Evolutionary conservation across 2,329 filamentous ascomycete species (phyloP).

Genomic region (Knufia petricola): DNA sequence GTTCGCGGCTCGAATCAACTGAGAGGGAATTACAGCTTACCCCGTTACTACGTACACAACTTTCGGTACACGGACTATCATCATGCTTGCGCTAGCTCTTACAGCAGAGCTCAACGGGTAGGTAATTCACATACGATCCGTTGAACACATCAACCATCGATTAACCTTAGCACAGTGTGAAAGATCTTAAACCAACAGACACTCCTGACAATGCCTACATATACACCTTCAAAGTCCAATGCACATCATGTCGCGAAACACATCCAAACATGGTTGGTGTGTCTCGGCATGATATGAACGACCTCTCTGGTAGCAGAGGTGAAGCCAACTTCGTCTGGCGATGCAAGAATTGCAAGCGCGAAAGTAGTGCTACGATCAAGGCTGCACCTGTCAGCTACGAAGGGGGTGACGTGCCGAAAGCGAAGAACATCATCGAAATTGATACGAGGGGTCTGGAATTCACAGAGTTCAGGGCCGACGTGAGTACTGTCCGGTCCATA

Average conservation of each 20-base stretch:
- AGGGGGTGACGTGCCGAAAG: conserved; percentile 60
- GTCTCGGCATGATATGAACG: conserved; percentile 80
- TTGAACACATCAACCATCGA: background rate
- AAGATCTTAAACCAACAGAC: conserved; percentile 76
- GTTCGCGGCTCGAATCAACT: too few species aligned
- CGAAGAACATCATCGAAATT: conserved; percentile 73
- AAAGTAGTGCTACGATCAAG: conserved; percentile 78
- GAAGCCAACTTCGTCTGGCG: conserved; percentile 99
- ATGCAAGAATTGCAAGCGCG: conserved; percentile 95
- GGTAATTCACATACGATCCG: background rate
- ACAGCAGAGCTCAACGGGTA: conserved; percentile 25
- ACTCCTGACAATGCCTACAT: conserved; percentile 75
- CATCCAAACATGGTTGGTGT: conserved; percentile 81
- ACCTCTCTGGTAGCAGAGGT: conserved; percentile 84
- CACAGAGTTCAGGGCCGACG: conserved; percentile 79
- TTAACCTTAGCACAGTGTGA: conserved; percentile 54
- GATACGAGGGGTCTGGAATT: conserved; percentile 94
- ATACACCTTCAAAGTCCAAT: conserved; percentile 97
- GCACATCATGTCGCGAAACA: conserved; percentile 88
- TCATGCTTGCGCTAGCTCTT: conserved; percentile 20
- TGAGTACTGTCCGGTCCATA: conserved; percentile 52
- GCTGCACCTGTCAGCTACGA: conserved; percentile 62
- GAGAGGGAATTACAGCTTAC: too few species aligned
- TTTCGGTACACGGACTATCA: background rate
- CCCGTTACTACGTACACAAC: too few species aligned